Evolutionary conservation across 768 basidiomycete genomes (phyloP), one percentile per base, ranked within the genome.

Genomic region (Phaeolepiota aurea): DNA sequence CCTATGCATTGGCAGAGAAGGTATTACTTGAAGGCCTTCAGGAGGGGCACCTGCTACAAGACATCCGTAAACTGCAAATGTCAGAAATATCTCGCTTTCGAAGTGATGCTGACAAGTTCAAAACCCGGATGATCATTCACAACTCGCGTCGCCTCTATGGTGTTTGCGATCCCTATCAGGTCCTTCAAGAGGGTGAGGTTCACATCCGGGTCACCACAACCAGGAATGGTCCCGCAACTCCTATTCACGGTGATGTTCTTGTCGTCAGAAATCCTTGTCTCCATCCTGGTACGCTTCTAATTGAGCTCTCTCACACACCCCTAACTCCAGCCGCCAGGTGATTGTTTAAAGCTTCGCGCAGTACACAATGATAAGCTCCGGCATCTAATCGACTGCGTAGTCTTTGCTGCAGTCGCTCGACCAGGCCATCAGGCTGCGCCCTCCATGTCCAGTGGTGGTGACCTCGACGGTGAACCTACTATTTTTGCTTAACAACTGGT

Each of bases 191-290:
- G 51, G 81, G 81, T 0, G 62, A 82, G 47, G 78, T 83, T 0
- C 72, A 79, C 48, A 70, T 82, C 14, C 68, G 79, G 2, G 70
- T 83, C 21, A 74, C 71, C 0, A 59, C 65, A 0, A 62, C 64
- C 13, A 64, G 72, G 14, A 70, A 68, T 28, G 80, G 79, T 2
- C 63, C 64, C 0, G 59, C 71, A 3, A 79, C 79, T 0, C 66
- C 72, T 1, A 76, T 76, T 28, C 71, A 80, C 45, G 68, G 71
- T 0, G 76, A 81, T 47, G 77, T 82, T 0, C 59, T 82, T 3
- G 72, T 82, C 3, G 77, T 81, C 3, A 62, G 79, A 15, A 84
- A 84, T 52, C 81, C 81, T 0, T 84, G 80, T 46, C 65, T 82
- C 33, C 77, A 82, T 56, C 79, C 81, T 15, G 80, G 77, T 76